Evolutionary conservation across 192 early-diverging fungal species (phyloP), one percentile per base, ranked within the genome.

Genomic region (Rhizoclosmatium sp.): DNA sequence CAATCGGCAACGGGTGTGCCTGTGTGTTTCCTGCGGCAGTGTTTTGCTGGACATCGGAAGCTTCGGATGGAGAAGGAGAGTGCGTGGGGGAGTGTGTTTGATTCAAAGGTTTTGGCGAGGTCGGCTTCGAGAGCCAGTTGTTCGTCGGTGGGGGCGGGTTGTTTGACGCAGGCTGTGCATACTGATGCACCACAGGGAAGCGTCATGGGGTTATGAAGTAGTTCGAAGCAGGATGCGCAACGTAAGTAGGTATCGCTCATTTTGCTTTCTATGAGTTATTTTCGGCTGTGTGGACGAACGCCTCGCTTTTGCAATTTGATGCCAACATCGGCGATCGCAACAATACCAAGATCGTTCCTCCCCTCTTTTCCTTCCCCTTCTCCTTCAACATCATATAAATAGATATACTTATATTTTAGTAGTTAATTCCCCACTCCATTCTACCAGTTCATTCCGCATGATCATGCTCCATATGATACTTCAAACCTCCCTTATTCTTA

Each of bases 401-500:
- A 31, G 31, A 31, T 31, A 31, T 31, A 31, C 31, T 31, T 31
- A 31, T 31, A 31, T 31, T 31, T 31, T 31, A 31, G 31, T 31
- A 31, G 31, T 31, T 31, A 31, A 31, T 31, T 31, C 31, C 31
- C 31, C 31, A 31, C 31, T 31, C 31, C 31, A 31, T 31, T 31
- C 31, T 31, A 31, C 31, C 31, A 31, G 31, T 31, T 31, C 31
- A 31, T 54, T 54, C 51, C 2, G 76, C 12, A 79, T 96, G 95
- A 19, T 92, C 91, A 81, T 95, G 94, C 80, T 95, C 93, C 72
- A 93, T 86, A 78, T 97, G 95, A 82, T 97, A 97, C 86, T 96
- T 96, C 78, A 96, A 87, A 16, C 95, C 95, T 69, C 95, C 95
- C 76, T 94, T 82, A 83, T 97, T 97, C 89, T 96, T 96, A 91